A percentile compares a stretch with the other conserved stretches of the same genome.
Evolutionary conservation across 441 rosid species (phyloP).

Genomic region (Eruca vesicaria): DNA sequence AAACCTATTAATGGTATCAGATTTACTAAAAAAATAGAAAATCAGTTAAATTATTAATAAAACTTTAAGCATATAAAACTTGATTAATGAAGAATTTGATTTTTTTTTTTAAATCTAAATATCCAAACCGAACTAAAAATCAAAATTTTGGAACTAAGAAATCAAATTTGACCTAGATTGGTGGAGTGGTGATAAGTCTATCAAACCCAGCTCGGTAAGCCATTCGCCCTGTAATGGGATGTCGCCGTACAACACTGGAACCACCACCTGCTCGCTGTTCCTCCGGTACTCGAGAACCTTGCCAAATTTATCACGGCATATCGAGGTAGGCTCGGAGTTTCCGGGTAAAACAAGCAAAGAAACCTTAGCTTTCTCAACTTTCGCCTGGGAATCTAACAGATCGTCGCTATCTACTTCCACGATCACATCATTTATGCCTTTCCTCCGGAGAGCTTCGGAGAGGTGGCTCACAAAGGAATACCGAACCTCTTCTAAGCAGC

Average conservation of each 20-base stretch:
- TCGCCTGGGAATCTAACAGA: neutral
- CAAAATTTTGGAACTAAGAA: no score
- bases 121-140: no score
- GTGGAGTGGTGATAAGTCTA: neutral
- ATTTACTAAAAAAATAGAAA: no score
- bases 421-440: neutral
- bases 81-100: no score
- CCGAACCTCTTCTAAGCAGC: neutral
- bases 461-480: constrained; percentile 23
- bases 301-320: neutral
- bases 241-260: constrained; percentile 10
- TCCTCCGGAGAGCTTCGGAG: constrained; percentile 4
- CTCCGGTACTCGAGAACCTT: neutral
- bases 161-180: neutral
- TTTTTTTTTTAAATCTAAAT: no score
- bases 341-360: constrained; percentile 9
- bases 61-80: no score
- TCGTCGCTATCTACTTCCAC: neutral
- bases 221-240: neutral
- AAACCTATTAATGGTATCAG: no score
- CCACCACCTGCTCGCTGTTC: neutral
- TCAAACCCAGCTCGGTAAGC: neutral
- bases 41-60: no score
- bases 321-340: neutral
- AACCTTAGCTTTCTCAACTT: constrained; percentile 2